These are phyloP conservation scores for Schwanniomyces polymorphus DNA, from an alignment of 805 yeast species.

Conservation along the genomic window DNA sequence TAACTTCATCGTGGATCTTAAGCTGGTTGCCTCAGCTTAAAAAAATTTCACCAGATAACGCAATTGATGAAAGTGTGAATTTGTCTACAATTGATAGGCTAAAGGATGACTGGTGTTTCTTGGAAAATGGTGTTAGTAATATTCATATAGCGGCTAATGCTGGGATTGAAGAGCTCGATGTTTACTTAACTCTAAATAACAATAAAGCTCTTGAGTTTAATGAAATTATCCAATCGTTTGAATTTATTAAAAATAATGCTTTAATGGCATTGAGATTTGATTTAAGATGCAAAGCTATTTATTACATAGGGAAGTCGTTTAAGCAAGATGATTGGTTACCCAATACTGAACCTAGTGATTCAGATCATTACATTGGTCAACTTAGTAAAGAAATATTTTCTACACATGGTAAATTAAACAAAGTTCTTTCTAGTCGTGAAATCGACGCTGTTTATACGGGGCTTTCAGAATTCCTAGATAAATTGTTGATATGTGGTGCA, in stretches of 20 bases:
- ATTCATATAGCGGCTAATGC: slow-evolving; percentile 12
- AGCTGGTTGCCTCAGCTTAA: slow-evolving; percentile 60
- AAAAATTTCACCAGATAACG: slow-evolving; percentile 36
- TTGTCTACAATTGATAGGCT: slow-evolving; percentile 29
- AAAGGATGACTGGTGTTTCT: slow-evolving; percentile 41
- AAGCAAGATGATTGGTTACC: slow-evolving; percentile 52
- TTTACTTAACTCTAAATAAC: slow-evolving; percentile 33
- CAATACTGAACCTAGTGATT: slow-evolving; percentile 54
- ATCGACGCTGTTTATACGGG: slow-evolving; percentile 41
- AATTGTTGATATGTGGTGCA: slow-evolving; percentile 53
- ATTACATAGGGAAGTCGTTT: slow-evolving; percentile 51
- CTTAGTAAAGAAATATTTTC: slow-evolving; percentile 50
- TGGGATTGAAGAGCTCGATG: slow-evolving; percentile 22
- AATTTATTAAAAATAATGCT: slow-evolving; percentile 34
- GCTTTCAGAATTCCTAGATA: slow-evolving; percentile 51
- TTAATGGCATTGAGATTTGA: slow-evolving; percentile 57
- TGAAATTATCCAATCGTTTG: slow-evolving; percentile 30
- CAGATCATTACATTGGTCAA: slow-evolving; percentile 53
- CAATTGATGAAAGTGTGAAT: slow-evolving; percentile 13
- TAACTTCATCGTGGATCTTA: slow-evolving; percentile 56
- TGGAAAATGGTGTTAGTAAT: slow-evolving; percentile 35
- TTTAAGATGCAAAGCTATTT: slow-evolving; percentile 52
- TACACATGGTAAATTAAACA: slow-evolving; percentile 43
- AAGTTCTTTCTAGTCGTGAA: slow-evolving; percentile 31
- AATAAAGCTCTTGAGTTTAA: slow-evolving; percentile 36